These are phyloP conservation scores for Peribolospora baueri DNA, from an alignment of 768 basidiomycete genomes.

Conservation along the genomic window DNA sequence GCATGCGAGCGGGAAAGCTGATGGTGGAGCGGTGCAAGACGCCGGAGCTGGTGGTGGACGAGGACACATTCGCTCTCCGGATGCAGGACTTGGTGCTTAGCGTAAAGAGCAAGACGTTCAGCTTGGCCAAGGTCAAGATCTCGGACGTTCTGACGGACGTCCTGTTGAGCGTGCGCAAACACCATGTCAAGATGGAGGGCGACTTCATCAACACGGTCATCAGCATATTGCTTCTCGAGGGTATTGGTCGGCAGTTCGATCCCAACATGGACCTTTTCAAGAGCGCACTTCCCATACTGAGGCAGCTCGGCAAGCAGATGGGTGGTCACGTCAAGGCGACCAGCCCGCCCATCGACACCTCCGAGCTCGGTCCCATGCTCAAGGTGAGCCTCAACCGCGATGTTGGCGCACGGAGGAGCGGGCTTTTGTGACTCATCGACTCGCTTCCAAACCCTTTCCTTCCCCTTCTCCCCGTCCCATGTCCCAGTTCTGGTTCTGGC, in stretches of 20 bases:
- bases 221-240: conserved; percentile 74
- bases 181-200: conserved; percentile 95
- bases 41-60: conserved; percentile 69
- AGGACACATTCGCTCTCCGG: conserved; percentile 86
- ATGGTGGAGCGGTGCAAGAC: conserved; percentile 88
- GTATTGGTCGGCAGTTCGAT: conserved; percentile 82
- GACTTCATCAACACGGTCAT: conserved; percentile 98
- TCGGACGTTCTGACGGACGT: conserved; percentile 80
- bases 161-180: conserved; percentile 54
- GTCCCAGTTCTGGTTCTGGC: conserved; percentile 62
- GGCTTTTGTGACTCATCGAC: neutral
- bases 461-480: neutral
- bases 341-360: conserved; percentile 2
- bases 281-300: conserved; percentile 73
- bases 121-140: conserved; percentile 86
- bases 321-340: conserved; percentile 20
- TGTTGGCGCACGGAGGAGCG: neutral
- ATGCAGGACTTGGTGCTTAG: conserved; percentile 86
- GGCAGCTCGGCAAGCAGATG: conserved; percentile 81
- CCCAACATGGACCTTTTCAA: conserved; percentile 83
- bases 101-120: conserved; percentile 92
- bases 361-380: conserved; percentile 58
- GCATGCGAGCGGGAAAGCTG: conserved; percentile 76
- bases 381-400: conserved; percentile 33
- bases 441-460: neutral